phyloP scores from a whole-genome alignment of 1,139 yeast genomes.

The Sugiyamaella castrensis region DNA sequence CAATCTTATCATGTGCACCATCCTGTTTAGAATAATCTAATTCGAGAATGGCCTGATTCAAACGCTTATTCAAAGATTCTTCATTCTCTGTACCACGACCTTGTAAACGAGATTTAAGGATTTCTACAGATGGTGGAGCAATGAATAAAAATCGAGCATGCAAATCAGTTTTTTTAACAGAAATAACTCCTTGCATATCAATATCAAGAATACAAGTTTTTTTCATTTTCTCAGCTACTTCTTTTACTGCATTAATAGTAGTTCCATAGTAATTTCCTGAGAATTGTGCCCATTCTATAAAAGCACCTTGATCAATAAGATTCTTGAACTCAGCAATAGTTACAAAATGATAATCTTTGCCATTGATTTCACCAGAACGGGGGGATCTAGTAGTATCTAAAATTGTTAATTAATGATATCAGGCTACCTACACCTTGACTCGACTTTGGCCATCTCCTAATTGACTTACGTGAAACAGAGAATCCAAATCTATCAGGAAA shows the following conservation, averaged over 20 bases:
- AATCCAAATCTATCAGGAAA: slow-evolving; percentile 88
- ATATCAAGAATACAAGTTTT: slow-evolving; percentile 85
- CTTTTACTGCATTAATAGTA: slow-evolving; percentile 76
- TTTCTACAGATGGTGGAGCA: slow-evolving; percentile 89
- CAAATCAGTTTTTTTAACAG: slow-evolving; percentile 77
- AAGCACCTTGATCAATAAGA: slow-evolving; percentile 68
- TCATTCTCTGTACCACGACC: slow-evolving; percentile 94
- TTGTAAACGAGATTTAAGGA: slow-evolving; percentile 65
- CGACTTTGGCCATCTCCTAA: too few relatives aligned
- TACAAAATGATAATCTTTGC: slow-evolving; percentile 83
- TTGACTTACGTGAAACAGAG: slow-evolving; percentile 62
- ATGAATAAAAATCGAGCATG: slow-evolving; percentile 83
- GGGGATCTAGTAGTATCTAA: slow-evolving; percentile 86
- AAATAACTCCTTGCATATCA: slow-evolving; percentile 98
- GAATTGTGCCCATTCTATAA: slow-evolving; percentile 97
- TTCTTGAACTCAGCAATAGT: slow-evolving; percentile 74
- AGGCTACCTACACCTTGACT: not conserved
- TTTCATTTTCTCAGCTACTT: slow-evolving; percentile 53
- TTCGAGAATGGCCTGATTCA: slow-evolving; percentile 83
- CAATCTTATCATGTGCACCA: slow-evolving; percentile 89
- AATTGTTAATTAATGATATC: not conserved
- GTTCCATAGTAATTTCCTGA: slow-evolving; percentile 98
- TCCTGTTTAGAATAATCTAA: slow-evolving; percentile 74
- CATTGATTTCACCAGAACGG: slow-evolving; percentile 86
- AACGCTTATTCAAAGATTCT: slow-evolving; percentile 78